A percentile compares a stretch with the other conserved stretches of the same genome.
Evolutionary conservation across 805 yeast genomes (phyloP).

Genomic region (Zygotorulaspora florentina): DNA sequence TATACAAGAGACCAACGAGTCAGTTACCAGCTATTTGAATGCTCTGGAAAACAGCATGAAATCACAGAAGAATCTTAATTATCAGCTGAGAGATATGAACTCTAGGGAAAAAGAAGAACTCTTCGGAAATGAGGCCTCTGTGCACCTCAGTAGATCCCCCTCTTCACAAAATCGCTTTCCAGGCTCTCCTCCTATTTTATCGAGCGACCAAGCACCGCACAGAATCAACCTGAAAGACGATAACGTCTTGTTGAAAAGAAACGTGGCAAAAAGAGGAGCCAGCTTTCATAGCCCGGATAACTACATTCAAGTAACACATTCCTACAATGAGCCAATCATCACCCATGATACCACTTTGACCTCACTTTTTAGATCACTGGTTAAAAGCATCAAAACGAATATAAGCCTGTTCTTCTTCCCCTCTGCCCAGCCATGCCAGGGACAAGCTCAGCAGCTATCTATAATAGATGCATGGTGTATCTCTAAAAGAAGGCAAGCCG

Average conservation of each 20-base stretch:
- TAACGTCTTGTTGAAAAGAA: constrained; percentile 18
- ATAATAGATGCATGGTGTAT: constrained; percentile 29
- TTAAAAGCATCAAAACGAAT: constrained; percentile 8
- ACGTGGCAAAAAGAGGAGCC: constrained; percentile 5
- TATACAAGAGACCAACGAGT: constrained; percentile 46
- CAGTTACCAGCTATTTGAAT: constrained; percentile 28
- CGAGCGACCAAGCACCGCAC: constrained; percentile 12
- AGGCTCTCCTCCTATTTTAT: constrained; percentile 15
- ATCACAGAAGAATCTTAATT: constrained; percentile 8
- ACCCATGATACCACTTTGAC: constrained; percentile 28
- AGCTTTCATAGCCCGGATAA: constrained; percentile 5
- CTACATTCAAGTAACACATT: constrained; percentile 12
- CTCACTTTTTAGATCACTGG: constrained; percentile 12
- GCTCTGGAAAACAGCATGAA: constrained; percentile 18
- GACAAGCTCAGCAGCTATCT: constrained; percentile 17
- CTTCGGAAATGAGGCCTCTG: constrained; percentile 36
- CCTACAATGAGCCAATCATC: constrained; percentile 24
- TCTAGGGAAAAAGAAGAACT: constrained; percentile 20
- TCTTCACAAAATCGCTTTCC: constrained; percentile 13
- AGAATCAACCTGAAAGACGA: constrained; percentile 26
- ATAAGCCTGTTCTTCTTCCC: constrained; percentile 29
- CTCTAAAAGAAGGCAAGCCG: constrained; percentile 48
- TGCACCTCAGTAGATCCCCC: constrained; percentile 10
- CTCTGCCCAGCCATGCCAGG: constrained; percentile 14
- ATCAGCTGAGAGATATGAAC: constrained; percentile 6